Evolutionary conservation across 352 stramenopile species (phyloP).

Genomic region (Globisporangium emineosum): DNA sequence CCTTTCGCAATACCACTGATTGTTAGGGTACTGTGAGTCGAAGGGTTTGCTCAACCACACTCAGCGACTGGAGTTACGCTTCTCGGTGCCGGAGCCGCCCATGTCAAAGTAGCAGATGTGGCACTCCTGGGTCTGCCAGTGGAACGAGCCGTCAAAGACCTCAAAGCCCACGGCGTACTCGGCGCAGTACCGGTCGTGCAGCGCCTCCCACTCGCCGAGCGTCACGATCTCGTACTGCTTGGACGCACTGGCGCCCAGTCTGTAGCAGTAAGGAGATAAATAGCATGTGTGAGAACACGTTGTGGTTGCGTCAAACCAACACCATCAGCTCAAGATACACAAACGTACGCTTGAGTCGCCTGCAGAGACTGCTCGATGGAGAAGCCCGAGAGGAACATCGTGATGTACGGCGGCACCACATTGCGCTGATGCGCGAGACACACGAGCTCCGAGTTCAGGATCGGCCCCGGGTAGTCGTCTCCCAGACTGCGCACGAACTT

Average conservation of each 20-base stretch:
- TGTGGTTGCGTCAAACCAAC: neutral
- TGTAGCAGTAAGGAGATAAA: constrained; percentile 11
- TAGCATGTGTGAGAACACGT: neutral
- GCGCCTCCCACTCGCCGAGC: constrained; percentile 70
- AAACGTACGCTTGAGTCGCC: constrained; percentile 62
- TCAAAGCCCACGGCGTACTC: constrained; percentile 84
- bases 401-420: constrained; percentile 81
- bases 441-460: constrained; percentile 79
- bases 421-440: constrained; percentile 75
- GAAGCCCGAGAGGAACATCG: constrained; percentile 83
- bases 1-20: neutral
- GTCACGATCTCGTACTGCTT: constrained; percentile 88
- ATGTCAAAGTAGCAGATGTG: constrained; percentile 81
- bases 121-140: constrained; percentile 81
- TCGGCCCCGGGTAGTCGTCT: constrained; percentile 58
- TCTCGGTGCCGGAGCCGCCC: constrained; percentile 28
- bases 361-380: constrained; percentile 76
- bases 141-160: constrained; percentile 71
- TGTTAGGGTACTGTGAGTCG: neutral
- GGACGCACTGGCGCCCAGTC: constrained; percentile 42
- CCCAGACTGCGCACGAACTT: constrained; percentile 64
- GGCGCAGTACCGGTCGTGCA: constrained; percentile 75
- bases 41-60: neutral
- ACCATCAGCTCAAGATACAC: neutral
- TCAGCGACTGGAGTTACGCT: constrained; percentile 47